Conservation (phyloP, 805 yeast species). For the Suhomyces vadensis region DNA sequence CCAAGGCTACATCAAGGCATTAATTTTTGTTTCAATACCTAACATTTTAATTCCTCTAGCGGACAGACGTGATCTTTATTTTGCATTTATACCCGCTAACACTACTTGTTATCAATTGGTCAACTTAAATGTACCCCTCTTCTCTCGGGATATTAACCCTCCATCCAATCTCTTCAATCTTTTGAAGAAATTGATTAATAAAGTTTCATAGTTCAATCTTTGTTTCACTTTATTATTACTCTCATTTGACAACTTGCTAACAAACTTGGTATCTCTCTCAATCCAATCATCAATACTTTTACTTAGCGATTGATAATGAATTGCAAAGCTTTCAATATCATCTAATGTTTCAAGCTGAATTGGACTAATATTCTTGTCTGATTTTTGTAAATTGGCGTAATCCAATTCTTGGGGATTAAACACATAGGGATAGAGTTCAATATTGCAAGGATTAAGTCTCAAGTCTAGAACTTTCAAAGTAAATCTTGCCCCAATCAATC, state of each 20-base stretch:
- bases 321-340: constrained; percentile 53
- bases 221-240: constrained; percentile 21
- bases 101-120: not conserved
- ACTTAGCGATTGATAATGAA: constrained; percentile 45
- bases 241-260: constrained; percentile 22
- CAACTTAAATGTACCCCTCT: constrained; percentile 6
- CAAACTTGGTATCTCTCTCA: constrained; percentile 35
- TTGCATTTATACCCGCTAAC: too few relatives aligned
- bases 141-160: constrained; percentile 19
- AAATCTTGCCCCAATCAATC: constrained; percentile 30
- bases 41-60: constrained; percentile 7
- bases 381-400: constrained; percentile 13
- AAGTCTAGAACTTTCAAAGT: constrained; percentile 45
- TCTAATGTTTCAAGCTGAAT: constrained; percentile 48
- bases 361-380: constrained; percentile 26
- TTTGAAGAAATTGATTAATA: constrained; percentile 35
- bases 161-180: constrained; percentile 41
- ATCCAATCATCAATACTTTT: constrained; percentile 43
- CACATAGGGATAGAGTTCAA: constrained; percentile 52
- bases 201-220: constrained; percentile 35
- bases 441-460: constrained; percentile 50
- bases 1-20: not conserved
- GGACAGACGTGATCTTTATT: too few relatives aligned
- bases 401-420: constrained; percentile 48
- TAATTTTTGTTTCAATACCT: not conserved